Conservation (phyloP, 352 stramenopile genomes). For the Phytopythium ostracodes region DNA sequence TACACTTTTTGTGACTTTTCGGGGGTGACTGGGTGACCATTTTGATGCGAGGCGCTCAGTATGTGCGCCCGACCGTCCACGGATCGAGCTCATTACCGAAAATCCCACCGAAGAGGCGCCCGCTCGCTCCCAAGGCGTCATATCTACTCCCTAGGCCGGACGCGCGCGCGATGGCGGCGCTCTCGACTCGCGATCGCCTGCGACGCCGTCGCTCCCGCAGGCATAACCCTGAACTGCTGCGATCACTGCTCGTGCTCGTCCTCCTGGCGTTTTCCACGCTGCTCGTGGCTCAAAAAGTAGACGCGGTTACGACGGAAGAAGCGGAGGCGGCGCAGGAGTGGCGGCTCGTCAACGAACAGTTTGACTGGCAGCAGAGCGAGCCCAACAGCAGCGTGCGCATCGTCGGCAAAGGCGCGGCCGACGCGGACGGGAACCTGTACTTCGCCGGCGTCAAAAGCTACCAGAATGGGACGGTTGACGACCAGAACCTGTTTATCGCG, state of each 20-base stretch:
- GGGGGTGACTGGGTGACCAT: too few species aligned
- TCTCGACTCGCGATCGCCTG: neutral
- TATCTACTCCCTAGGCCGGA: neutral
- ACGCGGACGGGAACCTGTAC: constrained; percentile 47
- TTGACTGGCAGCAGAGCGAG: constrained; percentile 53
- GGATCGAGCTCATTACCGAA: neutral
- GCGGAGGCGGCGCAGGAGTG: constrained; percentile 37
- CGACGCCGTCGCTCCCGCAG: neutral
- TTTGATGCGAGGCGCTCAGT: too few species aligned
- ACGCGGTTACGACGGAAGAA: constrained; percentile 2
- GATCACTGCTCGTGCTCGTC: neutral
- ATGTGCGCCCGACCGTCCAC: too few species aligned
- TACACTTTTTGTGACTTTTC: too few species aligned
- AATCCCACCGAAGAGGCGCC: neutral
- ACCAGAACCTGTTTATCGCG: constrained; percentile 55
- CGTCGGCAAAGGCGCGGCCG: constrained; percentile 26
- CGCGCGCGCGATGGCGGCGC: neutral
- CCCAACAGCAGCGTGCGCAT: constrained; percentile 31
- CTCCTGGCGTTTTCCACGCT: neutral
- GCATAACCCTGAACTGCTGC: neutral
- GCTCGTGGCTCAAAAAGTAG: neutral
- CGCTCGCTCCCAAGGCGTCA: neutral
- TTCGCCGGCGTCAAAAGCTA: constrained; percentile 52
- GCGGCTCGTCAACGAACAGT: constrained; percentile 30
- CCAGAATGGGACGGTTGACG: constrained; percentile 13